Percentiles rank a stretch among this genome's conserved stretches.
Conservation (phyloP, 2,329 filamentous ascomycete genomes). For the Fusarium nanum region DNA sequence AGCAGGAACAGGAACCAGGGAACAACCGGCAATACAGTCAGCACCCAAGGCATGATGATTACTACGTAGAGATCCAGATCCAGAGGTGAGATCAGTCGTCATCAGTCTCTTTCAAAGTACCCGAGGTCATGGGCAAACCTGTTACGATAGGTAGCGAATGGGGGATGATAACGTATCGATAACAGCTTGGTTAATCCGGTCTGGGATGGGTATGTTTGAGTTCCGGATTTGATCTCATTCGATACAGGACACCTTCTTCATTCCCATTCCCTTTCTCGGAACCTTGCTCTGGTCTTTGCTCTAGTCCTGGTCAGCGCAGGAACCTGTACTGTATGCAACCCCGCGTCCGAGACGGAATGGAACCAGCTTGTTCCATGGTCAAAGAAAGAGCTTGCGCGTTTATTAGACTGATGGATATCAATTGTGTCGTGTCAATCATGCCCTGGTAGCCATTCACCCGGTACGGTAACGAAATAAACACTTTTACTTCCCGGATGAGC, state of each 20-base stretch:
- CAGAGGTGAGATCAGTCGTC: constrained; percentile 24
- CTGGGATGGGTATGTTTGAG: not conserved
- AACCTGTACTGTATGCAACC: not conserved
- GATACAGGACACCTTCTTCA: not conserved
- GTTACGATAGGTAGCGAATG: constrained; percentile 13
- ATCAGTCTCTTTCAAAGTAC: constrained; percentile 14
- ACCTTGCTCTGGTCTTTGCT: not conserved
- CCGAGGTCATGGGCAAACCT: constrained; percentile 24
- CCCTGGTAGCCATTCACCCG: constrained; percentile 12
- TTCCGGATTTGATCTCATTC: constrained; percentile 6
- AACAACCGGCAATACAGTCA: constrained; percentile 2
- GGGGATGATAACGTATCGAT: constrained; percentile 14
- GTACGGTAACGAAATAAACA: constrained; percentile 9
- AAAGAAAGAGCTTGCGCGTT: constrained; percentile 2
- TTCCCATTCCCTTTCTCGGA: not conserved
- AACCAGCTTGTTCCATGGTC: not conserved
- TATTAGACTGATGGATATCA: not conserved
- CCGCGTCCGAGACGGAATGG: not conserved
- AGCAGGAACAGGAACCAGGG: constrained; percentile 7
- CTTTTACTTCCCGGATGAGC: constrained; percentile 8
- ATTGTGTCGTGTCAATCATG: constrained; percentile 18
- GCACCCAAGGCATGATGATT: not conserved
- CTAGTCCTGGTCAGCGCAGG: not conserved
- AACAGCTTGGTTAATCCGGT: not conserved
- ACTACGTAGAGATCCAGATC: not conserved